phyloP scores from a whole-genome alignment of 2,329 filamentous ascomycete species.

The Myotisia sp. region DNA sequence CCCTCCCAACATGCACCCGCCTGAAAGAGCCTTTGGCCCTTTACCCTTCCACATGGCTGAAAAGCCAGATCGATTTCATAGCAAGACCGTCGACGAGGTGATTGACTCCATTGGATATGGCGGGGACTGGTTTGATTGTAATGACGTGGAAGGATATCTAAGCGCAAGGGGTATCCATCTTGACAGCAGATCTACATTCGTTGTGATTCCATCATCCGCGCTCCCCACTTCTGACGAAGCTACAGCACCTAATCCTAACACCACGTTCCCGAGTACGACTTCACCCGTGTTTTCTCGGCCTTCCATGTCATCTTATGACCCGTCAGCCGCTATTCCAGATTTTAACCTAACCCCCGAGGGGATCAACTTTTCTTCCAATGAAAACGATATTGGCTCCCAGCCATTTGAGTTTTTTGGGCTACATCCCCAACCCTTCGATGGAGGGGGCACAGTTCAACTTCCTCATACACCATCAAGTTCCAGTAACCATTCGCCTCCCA shows the following conservation, averaged over 20 bases:
- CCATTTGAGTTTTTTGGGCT: slow-evolving; percentile 4
- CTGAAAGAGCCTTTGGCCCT: slow-evolving; percentile 15
- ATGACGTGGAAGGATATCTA: slow-evolving; percentile 65
- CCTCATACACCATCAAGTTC: background rate
- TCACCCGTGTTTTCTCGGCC: too few species aligned
- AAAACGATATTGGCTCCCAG: background rate
- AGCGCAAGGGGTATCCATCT: slow-evolving; percentile 27
- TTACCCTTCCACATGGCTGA: slow-evolving; percentile 9
- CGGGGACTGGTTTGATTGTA: slow-evolving; percentile 61
- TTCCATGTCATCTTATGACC: too few species aligned
- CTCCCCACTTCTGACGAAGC: background rate
- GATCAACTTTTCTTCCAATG: background rate
- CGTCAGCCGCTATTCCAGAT: too few species aligned
- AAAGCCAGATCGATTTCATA: slow-evolving; percentile 6
- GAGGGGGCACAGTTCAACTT: too few species aligned
- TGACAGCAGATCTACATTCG: slow-evolving; percentile 18
- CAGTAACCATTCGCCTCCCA: background rate
- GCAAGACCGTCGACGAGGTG: slow-evolving; percentile 17
- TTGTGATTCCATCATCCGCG: slow-evolving; percentile 14
- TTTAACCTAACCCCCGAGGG: too few species aligned
- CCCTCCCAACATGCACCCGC: slow-evolving; percentile 19
- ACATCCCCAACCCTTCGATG: slow-evolving; percentile 1
- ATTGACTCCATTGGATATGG: slow-evolving; percentile 45
- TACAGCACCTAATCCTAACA: background rate
- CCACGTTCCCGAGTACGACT: background rate